Percentiles rank a stretch among this genome's conserved stretches.
Conservation (phyloP, 306 rosid species). For the Acacia confusa region DNA sequence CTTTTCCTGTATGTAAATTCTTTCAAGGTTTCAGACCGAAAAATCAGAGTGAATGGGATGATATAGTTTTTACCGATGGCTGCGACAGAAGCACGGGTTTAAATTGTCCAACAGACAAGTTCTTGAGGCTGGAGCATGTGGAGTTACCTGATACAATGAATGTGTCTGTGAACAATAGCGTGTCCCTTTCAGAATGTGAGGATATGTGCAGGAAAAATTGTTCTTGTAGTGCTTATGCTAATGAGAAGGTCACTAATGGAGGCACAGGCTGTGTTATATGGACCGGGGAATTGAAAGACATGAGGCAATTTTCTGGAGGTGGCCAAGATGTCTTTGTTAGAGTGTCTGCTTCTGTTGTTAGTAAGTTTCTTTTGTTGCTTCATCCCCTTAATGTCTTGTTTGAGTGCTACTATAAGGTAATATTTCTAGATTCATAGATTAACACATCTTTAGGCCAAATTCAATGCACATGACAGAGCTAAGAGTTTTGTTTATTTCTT, state of each 20-base stretch:
- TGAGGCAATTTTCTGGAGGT: constrained; percentile 37
- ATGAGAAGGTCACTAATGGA: constrained; percentile 18
- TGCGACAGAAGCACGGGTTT: constrained; percentile 39
- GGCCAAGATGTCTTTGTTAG: constrained; percentile 39
- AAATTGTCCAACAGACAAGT: constrained; percentile 38
- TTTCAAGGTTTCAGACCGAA: constrained; percentile 45
- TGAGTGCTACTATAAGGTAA: neutral
- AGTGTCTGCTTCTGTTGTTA: constrained; percentile 46
- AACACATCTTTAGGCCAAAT: neutral
- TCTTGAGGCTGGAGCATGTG: constrained; percentile 27
- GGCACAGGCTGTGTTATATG: constrained; percentile 50
- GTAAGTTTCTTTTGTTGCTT: constrained; percentile 6
- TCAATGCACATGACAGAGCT: neutral
- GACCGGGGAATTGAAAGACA: constrained; percentile 36
- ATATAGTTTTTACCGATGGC: constrained; percentile 50
- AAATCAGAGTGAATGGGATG: constrained; percentile 44
- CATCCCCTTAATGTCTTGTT: neutral
- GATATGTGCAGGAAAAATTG: too few relatives aligned
- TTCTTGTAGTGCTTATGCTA: neutral
- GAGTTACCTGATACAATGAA: constrained; percentile 43
- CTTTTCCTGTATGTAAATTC: constrained; percentile 55
- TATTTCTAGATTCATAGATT: neutral
- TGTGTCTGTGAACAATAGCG: too few relatives aligned
- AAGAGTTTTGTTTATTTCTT: neutral
- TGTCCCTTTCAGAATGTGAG: too few relatives aligned